These are phyloP conservation scores for Kitagawia praeruptora DNA, from an alignment of 129 eudicot genomes.

Conservation along the genomic window DNA sequence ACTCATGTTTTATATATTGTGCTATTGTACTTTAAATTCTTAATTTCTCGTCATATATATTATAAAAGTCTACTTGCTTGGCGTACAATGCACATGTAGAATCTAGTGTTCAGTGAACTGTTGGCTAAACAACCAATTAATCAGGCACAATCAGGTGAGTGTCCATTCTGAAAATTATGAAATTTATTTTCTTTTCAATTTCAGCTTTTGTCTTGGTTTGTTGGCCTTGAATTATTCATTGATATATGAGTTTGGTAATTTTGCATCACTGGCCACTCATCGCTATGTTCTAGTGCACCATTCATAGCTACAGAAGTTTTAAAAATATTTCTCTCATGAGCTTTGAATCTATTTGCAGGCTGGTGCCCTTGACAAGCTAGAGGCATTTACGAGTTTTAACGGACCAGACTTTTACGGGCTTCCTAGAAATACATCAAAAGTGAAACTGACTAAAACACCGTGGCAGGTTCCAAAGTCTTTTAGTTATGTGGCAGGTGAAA, in stretches of 20 bases:
- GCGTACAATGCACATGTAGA: background rate
- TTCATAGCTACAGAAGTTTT: background rate
- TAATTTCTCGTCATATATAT: background rate
- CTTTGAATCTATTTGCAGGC: slow-evolving; percentile 38
- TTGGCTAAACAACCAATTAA: background rate
- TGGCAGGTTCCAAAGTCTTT: slow-evolving; percentile 81
- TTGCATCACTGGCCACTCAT: background rate
- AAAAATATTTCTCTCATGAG: background rate
- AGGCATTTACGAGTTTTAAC: slow-evolving; percentile 90
- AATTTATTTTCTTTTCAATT: background rate
- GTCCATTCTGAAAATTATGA: background rate
- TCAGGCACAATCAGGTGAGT: background rate
- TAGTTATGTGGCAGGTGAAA: slow-evolving; percentile 49
- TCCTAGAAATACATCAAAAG: slow-evolving; percentile 69
- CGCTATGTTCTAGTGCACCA: background rate
- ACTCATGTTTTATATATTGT: background rate
- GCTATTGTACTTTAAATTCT: background rate
- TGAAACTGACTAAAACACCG: slow-evolving; percentile 50
- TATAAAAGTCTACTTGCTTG: background rate
- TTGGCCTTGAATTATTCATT: background rate
- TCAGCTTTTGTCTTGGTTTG: background rate
- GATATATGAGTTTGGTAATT: background rate
- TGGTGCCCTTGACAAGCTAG: slow-evolving; percentile 89
- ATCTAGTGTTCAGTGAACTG: background rate
- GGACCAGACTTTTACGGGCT: slow-evolving; percentile 98